Evolutionary conservation across 495 filamentous ascomycete species (phyloP).

Genomic region (Lasiosphaeriaceae sp.): DNA sequence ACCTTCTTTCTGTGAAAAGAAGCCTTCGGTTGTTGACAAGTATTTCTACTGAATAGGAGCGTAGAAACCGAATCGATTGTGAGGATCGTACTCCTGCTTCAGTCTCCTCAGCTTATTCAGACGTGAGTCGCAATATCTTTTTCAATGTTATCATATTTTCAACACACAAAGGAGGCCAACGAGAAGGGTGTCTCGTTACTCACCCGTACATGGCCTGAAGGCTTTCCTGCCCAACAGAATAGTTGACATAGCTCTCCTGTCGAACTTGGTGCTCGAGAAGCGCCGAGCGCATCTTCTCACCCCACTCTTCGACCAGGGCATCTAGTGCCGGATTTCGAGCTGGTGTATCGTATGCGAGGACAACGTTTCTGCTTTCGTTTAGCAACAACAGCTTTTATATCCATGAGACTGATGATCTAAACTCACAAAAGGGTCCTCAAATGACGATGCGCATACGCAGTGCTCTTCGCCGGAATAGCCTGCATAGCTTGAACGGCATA

Average conservation of each 20-base stretch:
- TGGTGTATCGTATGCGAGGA: background rate
- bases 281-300: slow-evolving; percentile 6
- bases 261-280: background rate
- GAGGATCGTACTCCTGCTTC: slow-evolving; percentile 55
- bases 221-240: slow-evolving; percentile 42
- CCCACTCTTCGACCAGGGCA: background rate
- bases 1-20: too few relatives aligned
- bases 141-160: slow-evolving; percentile 22
- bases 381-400: background rate
- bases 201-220: slow-evolving; percentile 43
- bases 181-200: slow-evolving; percentile 8
- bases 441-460: slow-evolving; percentile 41
- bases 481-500: slow-evolving; percentile 46
- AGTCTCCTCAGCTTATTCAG: slow-evolving; percentile 37
- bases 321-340: background rate
- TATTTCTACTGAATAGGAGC: slow-evolving; percentile 37
- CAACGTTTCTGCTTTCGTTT: background rate
- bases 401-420: background rate
- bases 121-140: slow-evolving; percentile 47
- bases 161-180: background rate
- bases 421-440: slow-evolving; percentile 35
- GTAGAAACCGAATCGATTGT: slow-evolving; percentile 47
- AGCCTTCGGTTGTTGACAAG: too few relatives aligned
- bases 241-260: slow-evolving; percentile 43
- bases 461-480: slow-evolving; percentile 29